Evolutionary conservation across 176 grass and related monocot species (phyloP).

Genomic region (Urochloa ruziziensis): DNA sequence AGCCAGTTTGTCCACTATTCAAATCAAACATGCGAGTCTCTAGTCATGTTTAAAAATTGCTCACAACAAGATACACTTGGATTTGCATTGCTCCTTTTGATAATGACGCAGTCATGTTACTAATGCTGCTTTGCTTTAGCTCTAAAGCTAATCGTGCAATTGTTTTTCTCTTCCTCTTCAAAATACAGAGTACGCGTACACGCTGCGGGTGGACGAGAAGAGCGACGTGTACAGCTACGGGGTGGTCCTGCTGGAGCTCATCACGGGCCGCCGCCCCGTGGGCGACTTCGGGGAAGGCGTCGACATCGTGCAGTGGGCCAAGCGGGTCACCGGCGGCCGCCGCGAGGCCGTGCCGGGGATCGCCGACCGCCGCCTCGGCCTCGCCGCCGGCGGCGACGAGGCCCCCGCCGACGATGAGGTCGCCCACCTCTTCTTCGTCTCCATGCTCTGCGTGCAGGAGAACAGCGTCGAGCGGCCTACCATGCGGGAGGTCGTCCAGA

Average conservation of each 20-base stretch:
- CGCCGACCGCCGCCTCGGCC: slow-evolving; percentile 48
- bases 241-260: slow-evolving; percentile 81
- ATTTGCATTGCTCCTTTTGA: slow-evolving; percentile 1
- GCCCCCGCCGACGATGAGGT: slow-evolving; percentile 56
- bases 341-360: slow-evolving; percentile 56
- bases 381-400: slow-evolving; percentile 12
- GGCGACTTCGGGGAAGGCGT: slow-evolving; percentile 86
- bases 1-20: slow-evolving; percentile 15
- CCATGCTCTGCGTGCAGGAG: slow-evolving; percentile 92
- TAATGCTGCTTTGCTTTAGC: too few relatives aligned
- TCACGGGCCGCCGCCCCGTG: slow-evolving; percentile 64
- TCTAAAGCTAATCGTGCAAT: background rate
- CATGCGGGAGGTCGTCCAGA: slow-evolving; percentile 96
- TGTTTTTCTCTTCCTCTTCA: background rate
- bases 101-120: too few relatives aligned
- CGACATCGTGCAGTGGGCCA: slow-evolving; percentile 96
- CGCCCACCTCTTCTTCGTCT: slow-evolving; percentile 77
- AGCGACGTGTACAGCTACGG: slow-evolving; percentile 95
- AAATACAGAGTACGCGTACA: slow-evolving; percentile 82
- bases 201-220: slow-evolving; percentile 83
- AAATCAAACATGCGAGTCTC: background rate
- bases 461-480: slow-evolving; percentile 87
- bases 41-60: background rate
- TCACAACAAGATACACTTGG: background rate
- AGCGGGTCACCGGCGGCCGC: slow-evolving; percentile 43